A percentile compares a stretch with the other conserved stretches of the same genome.
These are phyloP conservation scores for Ogataea hybrid DNA, from an alignment of 1,139 yeast genomes.

Conservation along the genomic window DNA sequence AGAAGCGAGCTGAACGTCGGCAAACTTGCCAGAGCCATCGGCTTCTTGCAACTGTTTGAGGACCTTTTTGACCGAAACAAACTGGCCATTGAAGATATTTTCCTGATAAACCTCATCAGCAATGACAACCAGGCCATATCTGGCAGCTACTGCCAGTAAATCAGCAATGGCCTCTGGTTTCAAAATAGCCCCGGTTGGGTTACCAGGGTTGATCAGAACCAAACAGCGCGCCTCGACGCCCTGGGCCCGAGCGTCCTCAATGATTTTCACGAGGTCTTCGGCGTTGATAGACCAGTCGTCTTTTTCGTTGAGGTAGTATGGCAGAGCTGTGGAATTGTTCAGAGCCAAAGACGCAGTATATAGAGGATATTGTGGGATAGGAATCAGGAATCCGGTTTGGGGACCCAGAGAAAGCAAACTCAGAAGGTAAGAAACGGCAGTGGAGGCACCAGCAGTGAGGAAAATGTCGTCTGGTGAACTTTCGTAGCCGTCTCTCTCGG, in stretches of 20 bases:
- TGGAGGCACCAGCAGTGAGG: conserved; percentile 90
- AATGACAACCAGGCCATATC: conserved; percentile 77
- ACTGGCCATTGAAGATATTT: conserved; percentile 70
- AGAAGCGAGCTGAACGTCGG: conserved; percentile 83
- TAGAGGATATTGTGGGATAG: conserved; percentile 96
- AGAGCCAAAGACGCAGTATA: conserved; percentile 91
- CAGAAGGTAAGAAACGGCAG: conserved; percentile 78
- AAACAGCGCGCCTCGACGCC: conserved; percentile 72
- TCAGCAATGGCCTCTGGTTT: conserved; percentile 62
- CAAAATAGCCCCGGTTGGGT: conserved; percentile 92
- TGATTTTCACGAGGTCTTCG: conserved; percentile 55
- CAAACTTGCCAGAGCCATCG: conserved; percentile 52
- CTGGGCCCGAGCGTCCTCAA: conserved; percentile 48
- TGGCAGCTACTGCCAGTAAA: conserved; percentile 76
- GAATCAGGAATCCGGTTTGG: conserved; percentile 82
- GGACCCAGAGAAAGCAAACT: conserved; percentile 66
- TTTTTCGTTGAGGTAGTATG: conserved; percentile 82
- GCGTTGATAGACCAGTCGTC: conserved; percentile 84
- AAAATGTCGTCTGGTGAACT: conserved; percentile 72
- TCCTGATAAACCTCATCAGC: conserved; percentile 99
- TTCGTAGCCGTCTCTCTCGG: conserved; percentile 64
- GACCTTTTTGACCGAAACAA: conserved; percentile 69
- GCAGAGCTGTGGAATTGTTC: conserved; percentile 78
- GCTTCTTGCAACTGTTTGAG: conserved; percentile 57
- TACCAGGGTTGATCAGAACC: conserved; percentile 96